phyloP scores from a whole-genome alignment of 169 alveolate genomes.

The Amoebophrya sp. region DNA sequence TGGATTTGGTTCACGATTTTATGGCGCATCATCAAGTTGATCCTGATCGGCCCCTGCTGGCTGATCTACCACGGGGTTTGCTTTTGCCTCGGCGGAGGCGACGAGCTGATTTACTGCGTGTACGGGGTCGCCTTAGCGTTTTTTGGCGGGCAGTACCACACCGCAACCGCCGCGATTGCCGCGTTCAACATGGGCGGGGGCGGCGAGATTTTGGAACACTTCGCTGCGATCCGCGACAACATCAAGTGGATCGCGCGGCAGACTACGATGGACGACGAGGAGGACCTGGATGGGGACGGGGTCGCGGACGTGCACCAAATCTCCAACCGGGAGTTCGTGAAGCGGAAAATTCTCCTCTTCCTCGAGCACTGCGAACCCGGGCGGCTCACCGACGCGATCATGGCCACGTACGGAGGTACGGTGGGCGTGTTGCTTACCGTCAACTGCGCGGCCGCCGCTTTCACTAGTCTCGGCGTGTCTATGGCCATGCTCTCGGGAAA shows the following conservation, averaged over 20 bases:
- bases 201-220: neutral
- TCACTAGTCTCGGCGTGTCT: neutral
- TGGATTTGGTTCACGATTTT: neutral
- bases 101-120: neutral
- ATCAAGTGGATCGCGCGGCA: neutral
- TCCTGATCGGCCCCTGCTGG: neutral
- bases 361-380: neutral
- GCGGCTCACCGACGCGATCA: neutral
- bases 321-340: constrained; percentile 19
- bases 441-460: neutral
- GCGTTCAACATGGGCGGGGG: constrained; percentile 1
- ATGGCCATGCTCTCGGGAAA: neutral
- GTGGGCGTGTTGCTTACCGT: neutral
- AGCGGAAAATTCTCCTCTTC: neutral
- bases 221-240: neutral
- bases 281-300: neutral
- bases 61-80: neutral
- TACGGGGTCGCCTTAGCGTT: neutral
- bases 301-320: neutral
- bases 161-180: constrained; percentile 17
- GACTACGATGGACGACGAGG: neutral
- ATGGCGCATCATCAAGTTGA: neutral
- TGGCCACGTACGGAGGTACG: neutral
- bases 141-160: constrained; percentile 8
- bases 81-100: neutral